Evolutionary conservation across 495 filamentous ascomycete genomes (phyloP), one percentile per base, ranked within the genome.

Genomic region (Xylaria longipes): DNA sequence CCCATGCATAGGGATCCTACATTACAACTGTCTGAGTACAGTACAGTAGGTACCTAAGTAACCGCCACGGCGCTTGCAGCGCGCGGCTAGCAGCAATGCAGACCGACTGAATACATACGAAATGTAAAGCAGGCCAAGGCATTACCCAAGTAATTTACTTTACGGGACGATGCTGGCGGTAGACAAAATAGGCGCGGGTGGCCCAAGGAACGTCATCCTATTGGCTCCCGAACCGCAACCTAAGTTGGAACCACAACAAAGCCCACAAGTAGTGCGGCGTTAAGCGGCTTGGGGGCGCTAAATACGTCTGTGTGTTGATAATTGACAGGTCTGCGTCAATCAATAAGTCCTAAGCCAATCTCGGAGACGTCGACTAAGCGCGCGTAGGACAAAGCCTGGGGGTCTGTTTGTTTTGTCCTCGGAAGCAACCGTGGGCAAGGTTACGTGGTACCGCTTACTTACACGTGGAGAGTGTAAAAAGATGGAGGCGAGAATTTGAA

Each of bases 181-280:
- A 56, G 27, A 17, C 25, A 31, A 14, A 37, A 48, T 33, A 65
- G 29, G 62, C 62, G 62, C 62, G 63, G 63, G 29, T 11, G 39
- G 61, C 1, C 45, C 6, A 20, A 45, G 45, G 63, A 11, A 50
- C 0, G 45, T 17, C 17, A 35, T 45, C 22, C 52, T 5, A 68
- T 68, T 68, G 65, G 65, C 9, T 58, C 14, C 37, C 5, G 22
- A 22, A 22, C 65, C 65, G 65, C 65, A 43, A n/a, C 8, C 33
- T 37, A 50, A 66, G 39, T 50, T 52, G 63, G 63, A 37, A 48
- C 25, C 62, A 31, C 33, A 48, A 29, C 43, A 45, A 65, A 64
- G 8, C 1, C 39, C 37, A 15, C 58, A 39, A 14, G n/a, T 4
- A 15, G n/a, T 3, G 31, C 25, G 25, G 41, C 62, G 39, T 64